A percentile compares a stretch with the other conserved stretches of the same genome.
Conservation (phyloP, 257 asterid genomes). For the Solanum pennellii region DNA sequence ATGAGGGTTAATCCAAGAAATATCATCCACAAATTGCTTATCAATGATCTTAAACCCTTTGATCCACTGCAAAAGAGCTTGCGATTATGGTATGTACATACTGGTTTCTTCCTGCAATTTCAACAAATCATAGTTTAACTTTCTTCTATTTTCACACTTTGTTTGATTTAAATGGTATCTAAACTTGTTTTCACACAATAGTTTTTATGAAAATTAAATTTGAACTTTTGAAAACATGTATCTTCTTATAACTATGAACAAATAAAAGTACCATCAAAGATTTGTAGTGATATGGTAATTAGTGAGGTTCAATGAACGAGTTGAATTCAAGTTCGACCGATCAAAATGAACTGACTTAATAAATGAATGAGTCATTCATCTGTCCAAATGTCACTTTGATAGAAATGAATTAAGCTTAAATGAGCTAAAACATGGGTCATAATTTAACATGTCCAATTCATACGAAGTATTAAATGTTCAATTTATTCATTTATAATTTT, state of each 20-base stretch:
- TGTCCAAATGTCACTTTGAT: no score
- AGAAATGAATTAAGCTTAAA: no score
- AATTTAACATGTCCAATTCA: not conserved
- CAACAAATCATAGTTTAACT: not conserved
- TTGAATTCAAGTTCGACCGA: not conserved
- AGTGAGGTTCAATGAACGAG: not conserved
- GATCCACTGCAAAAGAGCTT: conserved; percentile 45
- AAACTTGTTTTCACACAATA: not conserved
- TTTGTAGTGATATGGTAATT: no score
- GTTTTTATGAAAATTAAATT: not conserved
- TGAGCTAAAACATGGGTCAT: not conserved
- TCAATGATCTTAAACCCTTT: conserved; percentile 3
- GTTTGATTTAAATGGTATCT: not conserved
- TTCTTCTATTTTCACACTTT: not conserved
- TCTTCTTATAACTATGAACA: not conserved
- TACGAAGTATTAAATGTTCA: not conserved
- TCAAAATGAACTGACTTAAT: not conserved
- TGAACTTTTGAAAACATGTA: not conserved
- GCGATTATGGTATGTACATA: conserved; percentile 60
- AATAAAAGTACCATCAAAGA: not conserved
- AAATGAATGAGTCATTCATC: no score
- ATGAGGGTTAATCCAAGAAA: conserved; percentile 14
- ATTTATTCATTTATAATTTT: no score
- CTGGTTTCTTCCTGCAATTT: conserved; percentile 39
- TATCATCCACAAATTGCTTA: conserved; percentile 21